phyloP scores from a whole-genome alignment of 1,284 basidiomycete genomes.

The Puccinia polysora region DNA sequence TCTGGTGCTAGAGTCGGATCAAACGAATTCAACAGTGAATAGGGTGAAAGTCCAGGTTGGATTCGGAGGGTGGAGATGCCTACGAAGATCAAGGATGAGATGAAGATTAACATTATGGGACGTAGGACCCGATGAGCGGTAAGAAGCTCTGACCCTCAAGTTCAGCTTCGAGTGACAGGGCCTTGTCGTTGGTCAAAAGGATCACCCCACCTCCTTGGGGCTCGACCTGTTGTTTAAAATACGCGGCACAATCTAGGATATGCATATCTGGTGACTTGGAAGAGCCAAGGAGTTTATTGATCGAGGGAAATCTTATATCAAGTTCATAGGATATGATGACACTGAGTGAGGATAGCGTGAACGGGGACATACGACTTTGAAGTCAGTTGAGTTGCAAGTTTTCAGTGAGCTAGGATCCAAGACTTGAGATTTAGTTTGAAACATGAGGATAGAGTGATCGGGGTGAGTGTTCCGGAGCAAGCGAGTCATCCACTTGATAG shows the following conservation, averaged over 20 bases:
- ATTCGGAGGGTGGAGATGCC: conserved; percentile 16
- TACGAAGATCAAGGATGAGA: neutral
- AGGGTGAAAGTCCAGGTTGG: conserved; percentile 17
- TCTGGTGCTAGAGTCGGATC: conserved; percentile 16
- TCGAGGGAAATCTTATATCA: no score
- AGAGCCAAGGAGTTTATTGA: neutral
- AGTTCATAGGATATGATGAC: no score
- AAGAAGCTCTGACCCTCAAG: conserved; percentile 8
- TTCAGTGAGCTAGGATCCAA: neutral
- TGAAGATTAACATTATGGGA: neutral
- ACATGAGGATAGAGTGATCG: conserved; percentile 5
- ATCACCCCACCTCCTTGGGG: conserved; percentile 15
- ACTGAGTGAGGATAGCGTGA: no score
- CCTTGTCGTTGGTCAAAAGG: conserved; percentile 24
- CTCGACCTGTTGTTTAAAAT: conserved; percentile 16
- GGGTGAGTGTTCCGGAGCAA: conserved; percentile 1
- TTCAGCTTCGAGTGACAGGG: conserved; percentile 27
- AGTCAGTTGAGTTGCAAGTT: neutral
- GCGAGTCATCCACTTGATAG: conserved; percentile 30
- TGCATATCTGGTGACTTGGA: conserved; percentile 35
- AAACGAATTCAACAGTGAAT: conserved; percentile 2
- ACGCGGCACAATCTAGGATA: conserved; percentile 27
- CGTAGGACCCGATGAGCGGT: neutral
- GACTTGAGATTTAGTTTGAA: conserved; percentile 15
- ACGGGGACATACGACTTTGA: conserved; percentile 20